Conservation (phyloP, 1,284 basidiomycete species). For the Vanrija sp. region DNA sequence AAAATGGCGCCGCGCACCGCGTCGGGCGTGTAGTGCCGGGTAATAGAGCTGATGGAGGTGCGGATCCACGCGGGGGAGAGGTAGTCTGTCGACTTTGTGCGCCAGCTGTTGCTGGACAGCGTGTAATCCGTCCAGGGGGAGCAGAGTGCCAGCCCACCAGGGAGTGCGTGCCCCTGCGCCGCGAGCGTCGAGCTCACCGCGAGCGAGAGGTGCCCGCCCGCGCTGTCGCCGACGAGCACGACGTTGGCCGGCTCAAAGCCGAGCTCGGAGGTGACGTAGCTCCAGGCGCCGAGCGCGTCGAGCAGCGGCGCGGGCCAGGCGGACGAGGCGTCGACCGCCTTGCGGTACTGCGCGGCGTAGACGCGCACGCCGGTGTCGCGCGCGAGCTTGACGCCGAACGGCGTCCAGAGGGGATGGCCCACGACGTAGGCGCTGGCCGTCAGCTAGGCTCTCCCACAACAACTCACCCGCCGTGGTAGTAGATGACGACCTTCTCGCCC, state of each 20-base stretch:
- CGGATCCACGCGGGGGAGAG: slow-evolving; percentile 8
- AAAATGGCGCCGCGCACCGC: slow-evolving; percentile 12
- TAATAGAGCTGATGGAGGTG: slow-evolving; percentile 9
- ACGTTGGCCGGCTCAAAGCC: slow-evolving; percentile 11
- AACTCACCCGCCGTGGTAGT: slow-evolving; percentile 19
- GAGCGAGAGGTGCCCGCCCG: slow-evolving; percentile 15
- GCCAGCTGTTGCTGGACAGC: slow-evolving; percentile 15
- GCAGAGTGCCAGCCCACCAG: slow-evolving; percentile 55
- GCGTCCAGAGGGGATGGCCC: slow-evolving; percentile 15
- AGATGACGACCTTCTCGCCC: slow-evolving; percentile 27
- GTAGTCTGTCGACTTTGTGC: slow-evolving; percentile 11
- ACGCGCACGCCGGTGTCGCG: slow-evolving; percentile 8
- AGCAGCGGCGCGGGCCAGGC: slow-evolving; percentile 18
- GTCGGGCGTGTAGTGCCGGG: slow-evolving; percentile 15
- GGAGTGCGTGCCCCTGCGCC: slow-evolving; percentile 37
- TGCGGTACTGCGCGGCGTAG: slow-evolving; percentile 16
- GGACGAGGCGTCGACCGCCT: slow-evolving; percentile 1
- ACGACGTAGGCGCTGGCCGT: slow-evolving; percentile 7
- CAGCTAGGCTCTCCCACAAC: neutral
- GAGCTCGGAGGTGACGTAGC: slow-evolving; percentile 8
- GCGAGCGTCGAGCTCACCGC: slow-evolving; percentile 13
- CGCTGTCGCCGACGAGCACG: slow-evolving; percentile 16
- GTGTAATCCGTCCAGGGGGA: slow-evolving; percentile 59
- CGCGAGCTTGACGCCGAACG: slow-evolving; percentile 8
- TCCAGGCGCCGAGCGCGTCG: slow-evolving; percentile 19